Evolutionary conservation across 2,329 filamentous ascomycete genomes (phyloP).

Genomic region (Rhynchosporium secalis): DNA sequence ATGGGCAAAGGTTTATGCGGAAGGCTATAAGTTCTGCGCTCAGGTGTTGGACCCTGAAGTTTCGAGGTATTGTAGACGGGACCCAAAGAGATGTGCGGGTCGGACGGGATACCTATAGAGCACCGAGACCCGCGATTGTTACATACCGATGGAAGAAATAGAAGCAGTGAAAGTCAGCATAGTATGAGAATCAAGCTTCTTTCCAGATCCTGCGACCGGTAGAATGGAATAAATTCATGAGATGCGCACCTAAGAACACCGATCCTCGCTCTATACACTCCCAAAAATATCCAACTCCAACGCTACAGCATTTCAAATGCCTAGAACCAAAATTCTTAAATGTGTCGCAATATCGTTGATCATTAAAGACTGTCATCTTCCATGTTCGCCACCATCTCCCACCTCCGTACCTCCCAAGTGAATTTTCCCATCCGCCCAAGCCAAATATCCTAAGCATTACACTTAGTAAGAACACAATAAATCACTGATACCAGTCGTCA

Average conservation of each 20-base stretch:
- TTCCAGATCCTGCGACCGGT: too few relatives aligned
- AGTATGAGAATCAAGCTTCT: background rate
- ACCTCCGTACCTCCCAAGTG: background rate
- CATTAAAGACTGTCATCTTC: background rate
- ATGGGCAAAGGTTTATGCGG: constrained; percentile 67
- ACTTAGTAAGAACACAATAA: background rate
- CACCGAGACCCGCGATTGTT: too few relatives aligned
- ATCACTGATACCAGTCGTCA: constrained; percentile 12
- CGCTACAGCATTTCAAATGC: background rate
- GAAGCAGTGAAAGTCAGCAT: background rate
- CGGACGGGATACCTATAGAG: background rate
- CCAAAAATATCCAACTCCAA: constrained; percentile 5
- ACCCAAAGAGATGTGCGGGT: background rate
- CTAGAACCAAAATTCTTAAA: background rate
- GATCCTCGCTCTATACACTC: background rate
- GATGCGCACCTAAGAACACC: constrained; percentile 3
- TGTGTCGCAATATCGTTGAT: constrained; percentile 7
- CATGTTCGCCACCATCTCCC: background rate
- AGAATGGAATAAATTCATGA: background rate
- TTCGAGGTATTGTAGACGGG: background rate
- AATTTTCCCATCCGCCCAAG: background rate
- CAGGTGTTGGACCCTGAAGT: background rate
- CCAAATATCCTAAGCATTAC: background rate
- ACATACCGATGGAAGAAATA: too few relatives aligned
- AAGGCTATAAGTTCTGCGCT: background rate